phyloP scores from a whole-genome alignment of 805 yeast genomes.

The Zygosaccharomyces bisporus region DNA sequence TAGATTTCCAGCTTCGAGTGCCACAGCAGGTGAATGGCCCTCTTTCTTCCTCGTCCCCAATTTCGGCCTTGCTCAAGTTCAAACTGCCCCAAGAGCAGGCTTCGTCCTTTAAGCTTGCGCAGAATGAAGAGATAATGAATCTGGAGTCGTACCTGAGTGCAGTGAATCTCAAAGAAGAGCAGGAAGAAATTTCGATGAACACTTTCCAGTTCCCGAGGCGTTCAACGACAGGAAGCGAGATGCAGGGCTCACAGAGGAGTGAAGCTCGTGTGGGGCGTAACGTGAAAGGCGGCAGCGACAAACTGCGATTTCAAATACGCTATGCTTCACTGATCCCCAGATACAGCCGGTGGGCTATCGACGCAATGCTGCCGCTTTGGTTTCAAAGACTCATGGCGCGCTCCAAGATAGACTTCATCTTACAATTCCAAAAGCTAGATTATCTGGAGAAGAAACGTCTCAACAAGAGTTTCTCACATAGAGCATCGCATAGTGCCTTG shows the following conservation, averaged over 20 bases:
- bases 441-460: constrained; percentile 64
- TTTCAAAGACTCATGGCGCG: constrained; percentile 34
- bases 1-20: constrained; percentile 10
- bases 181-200: constrained; percentile 12
- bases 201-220: constrained; percentile 13
- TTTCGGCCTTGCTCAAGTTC: constrained; percentile 32
- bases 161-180: constrained; percentile 31
- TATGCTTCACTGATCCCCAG: constrained; percentile 17
- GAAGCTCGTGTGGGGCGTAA: constrained; percentile 1
- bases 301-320: constrained; percentile 28
- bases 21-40: constrained; percentile 22
- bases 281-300: constrained; percentile 8
- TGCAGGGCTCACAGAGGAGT: background rate
- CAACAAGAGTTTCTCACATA: constrained; percentile 35
- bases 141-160: constrained; percentile 33
- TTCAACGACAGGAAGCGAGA: background rate
- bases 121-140: constrained; percentile 33
- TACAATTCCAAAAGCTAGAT: constrained; percentile 64
- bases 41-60: constrained; percentile 32
- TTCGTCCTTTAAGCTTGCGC: constrained; percentile 27
- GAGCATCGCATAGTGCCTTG: constrained; percentile 40
- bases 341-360: constrained; percentile 19
- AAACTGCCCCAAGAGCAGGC: constrained; percentile 27
- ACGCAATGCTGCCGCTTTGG: constrained; percentile 52
- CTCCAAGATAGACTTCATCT: constrained; percentile 34